Conservation (phyloP, 2,329 filamentous ascomycete species). For the Colletotrichum tropicale region DNA sequence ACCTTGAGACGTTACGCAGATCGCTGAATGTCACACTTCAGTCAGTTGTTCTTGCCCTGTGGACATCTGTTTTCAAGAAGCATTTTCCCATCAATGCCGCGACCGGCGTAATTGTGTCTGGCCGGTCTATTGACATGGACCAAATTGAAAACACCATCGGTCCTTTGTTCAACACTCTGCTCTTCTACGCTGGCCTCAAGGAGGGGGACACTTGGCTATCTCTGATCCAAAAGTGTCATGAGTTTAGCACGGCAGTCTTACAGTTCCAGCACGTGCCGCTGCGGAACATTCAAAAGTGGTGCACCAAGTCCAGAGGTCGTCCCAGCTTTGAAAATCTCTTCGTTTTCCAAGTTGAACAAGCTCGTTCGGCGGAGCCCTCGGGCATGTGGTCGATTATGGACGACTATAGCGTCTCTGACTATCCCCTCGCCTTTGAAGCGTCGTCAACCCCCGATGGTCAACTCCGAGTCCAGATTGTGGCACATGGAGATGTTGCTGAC, state of each 20-base stretch:
- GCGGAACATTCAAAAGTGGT: conserved; percentile 82
- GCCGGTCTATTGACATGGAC: conserved; percentile 72
- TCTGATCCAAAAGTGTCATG: conserved; percentile 68
- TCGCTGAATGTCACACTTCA: conserved; percentile 77
- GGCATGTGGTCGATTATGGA: conserved; percentile 60
- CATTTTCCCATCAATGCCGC: conserved; percentile 52
- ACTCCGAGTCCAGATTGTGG: conserved; percentile 64
- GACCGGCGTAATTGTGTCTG: conserved; percentile 80
- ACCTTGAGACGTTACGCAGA: conserved; percentile 58
- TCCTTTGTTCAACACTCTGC: conserved; percentile 89
- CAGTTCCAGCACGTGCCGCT: conserved; percentile 81
- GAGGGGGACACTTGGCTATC: conserved; percentile 59
- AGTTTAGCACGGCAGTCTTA: conserved; percentile 70
- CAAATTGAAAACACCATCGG: conserved; percentile 73
- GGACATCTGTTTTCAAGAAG: conserved; percentile 67
- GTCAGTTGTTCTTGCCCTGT: conserved; percentile 76
- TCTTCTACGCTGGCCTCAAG: conserved; percentile 61
- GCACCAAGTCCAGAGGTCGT: conserved; percentile 46
- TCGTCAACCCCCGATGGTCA: conserved; percentile 52
- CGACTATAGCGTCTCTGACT: conserved; percentile 62
- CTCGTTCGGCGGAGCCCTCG: conserved; percentile 14
- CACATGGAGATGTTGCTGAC: conserved; percentile 49
- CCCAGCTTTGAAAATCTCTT: conserved; percentile 82
- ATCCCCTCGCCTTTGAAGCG: conserved; percentile 79
- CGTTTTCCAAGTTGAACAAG: conserved; percentile 70